phyloP scores from a whole-genome alignment of 2,329 filamentous ascomycete genomes.

The Fusarium austroafricanum region DNA sequence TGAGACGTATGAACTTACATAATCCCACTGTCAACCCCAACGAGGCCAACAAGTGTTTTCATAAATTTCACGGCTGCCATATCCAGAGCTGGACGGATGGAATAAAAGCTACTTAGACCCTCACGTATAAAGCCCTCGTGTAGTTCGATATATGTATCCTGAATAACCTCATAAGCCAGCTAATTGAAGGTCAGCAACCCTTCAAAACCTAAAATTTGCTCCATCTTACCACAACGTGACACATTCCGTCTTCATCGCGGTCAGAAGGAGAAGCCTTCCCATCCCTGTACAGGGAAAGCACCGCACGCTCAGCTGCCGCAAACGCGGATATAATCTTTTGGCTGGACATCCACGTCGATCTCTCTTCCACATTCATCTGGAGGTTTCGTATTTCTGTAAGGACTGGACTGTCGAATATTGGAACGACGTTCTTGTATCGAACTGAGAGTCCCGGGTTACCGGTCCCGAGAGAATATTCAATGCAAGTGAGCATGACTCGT shows the following conservation, averaged over 20 bases:
- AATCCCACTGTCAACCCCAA: too few species aligned
- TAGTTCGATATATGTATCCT: too few species aligned
- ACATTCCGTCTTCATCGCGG: fast-evolving
- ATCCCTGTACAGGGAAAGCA: neutral
- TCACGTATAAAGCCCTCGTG: too few species aligned
- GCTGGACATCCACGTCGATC: too few species aligned
- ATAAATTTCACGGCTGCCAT: too few species aligned
- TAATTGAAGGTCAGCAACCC: too few species aligned
- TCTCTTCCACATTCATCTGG: too few species aligned
- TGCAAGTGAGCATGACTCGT: neutral
- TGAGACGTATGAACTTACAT: too few species aligned
- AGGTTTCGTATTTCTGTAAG: neutral
- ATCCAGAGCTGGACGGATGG: too few species aligned
- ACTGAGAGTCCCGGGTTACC: neutral
- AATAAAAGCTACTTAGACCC: too few species aligned
- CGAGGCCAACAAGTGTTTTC: too few species aligned
- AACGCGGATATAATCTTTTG: neutral
- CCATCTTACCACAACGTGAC: neutral
- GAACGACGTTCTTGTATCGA: neutral
- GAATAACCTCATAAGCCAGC: too few species aligned
- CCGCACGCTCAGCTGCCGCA: neutral
- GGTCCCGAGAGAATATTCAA: neutral
- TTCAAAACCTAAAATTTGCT: neutral
- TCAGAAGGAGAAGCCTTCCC: neutral
- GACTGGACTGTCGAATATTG: fast-evolving